phyloP scores from a whole-genome alignment of 768 basidiomycete species.

The Russula emetica region DNA sequence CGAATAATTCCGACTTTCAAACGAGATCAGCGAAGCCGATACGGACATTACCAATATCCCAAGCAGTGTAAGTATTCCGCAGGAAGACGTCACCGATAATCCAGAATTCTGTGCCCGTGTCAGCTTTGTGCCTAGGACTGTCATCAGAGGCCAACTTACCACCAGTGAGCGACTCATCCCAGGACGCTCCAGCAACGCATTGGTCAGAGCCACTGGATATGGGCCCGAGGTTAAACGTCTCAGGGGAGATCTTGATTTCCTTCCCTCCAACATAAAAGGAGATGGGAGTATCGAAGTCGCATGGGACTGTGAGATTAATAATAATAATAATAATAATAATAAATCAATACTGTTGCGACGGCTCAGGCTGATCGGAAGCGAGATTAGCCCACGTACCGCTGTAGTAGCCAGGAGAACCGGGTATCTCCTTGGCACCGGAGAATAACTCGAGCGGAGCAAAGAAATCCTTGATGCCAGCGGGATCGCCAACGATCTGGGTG shows the following conservation, averaged over 20 bases:
- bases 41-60: neutral
- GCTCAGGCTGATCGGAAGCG: neutral
- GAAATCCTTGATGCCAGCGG: conserved; percentile 14
- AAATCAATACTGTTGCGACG: no score
- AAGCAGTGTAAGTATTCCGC: neutral
- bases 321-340: no score
- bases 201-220: neutral
- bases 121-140: neutral
- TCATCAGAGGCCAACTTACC: neutral
- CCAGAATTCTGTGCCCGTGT: neutral
- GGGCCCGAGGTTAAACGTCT: neutral
- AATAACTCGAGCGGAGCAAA: conserved; percentile 7
- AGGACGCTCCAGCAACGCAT: neutral
- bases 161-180: accelerated
- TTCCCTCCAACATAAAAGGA: neutral
- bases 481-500: conserved; percentile 27
- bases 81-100: conserved; percentile 4
- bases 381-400: neutral
- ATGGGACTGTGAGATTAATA: neutral
- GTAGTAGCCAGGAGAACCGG: neutral
- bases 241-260: neutral
- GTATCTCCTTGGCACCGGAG: neutral
- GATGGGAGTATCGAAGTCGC: neutral
- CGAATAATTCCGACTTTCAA: neutral
- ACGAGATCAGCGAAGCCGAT: conserved; percentile 5